phyloP scores from a whole-genome alignment of 1,284 basidiomycete genomes.

The Irpex sp. region DNA sequence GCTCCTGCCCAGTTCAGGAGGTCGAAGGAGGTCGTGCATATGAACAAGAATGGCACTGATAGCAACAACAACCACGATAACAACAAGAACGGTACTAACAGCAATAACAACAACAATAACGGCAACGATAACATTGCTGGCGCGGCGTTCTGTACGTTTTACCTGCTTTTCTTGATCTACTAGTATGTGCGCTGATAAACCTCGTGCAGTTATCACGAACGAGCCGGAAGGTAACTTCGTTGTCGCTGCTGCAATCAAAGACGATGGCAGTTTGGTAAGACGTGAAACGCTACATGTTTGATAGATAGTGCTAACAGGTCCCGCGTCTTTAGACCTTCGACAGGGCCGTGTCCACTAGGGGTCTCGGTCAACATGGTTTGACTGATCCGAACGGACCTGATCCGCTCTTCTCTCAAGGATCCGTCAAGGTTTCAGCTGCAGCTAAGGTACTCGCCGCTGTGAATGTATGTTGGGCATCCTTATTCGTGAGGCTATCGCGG shows the following conservation, averaged over 20 bases:
- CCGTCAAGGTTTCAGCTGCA: slow-evolving; percentile 38
- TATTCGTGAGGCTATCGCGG: neutral
- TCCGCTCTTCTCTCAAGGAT: slow-evolving; percentile 43
- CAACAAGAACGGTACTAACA: neutral
- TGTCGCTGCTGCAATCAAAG: slow-evolving; percentile 16
- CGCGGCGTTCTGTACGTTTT: slow-evolving; percentile 9
- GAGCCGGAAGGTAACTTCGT: slow-evolving; percentile 21
- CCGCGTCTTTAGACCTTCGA: slow-evolving; percentile 14
- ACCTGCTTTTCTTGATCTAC: neutral
- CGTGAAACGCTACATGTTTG: neutral
- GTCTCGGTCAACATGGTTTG: slow-evolving; percentile 38
- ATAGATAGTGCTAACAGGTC: neutral
- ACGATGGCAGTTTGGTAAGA: slow-evolving; percentile 18
- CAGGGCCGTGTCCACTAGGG: slow-evolving; percentile 31
- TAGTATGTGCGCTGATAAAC: neutral
- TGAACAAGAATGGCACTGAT: neutral
- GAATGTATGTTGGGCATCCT: slow-evolving; percentile 31
- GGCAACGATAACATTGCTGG: neutral
- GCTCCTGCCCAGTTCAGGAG: neutral
- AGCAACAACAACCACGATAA: neutral
- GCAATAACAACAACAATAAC: neutral
- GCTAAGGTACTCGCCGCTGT: slow-evolving; percentile 40
- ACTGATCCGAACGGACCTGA: slow-evolving; percentile 35
- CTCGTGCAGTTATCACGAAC: slow-evolving; percentile 19
- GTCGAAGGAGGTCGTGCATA: slow-evolving; percentile 1